Base-by-base conservation (phyloP, 2,329 filamentous ascomycete species). In the Berkeleyomyces rouxiae region DNA sequence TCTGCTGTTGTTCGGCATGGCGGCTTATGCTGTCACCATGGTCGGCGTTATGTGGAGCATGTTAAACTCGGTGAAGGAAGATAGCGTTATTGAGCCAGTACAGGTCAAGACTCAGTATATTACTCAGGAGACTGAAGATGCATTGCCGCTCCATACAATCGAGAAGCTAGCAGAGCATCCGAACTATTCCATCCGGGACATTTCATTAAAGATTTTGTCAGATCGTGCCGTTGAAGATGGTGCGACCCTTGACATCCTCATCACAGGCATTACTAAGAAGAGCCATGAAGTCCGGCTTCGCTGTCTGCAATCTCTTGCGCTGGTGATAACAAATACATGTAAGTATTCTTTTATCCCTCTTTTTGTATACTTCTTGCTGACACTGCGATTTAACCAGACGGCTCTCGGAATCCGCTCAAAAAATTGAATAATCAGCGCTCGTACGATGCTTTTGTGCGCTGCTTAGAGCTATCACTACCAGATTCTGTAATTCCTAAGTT, bases 121-220 rank as follows among this genome's bases (percentile, higher is more conserved):
- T 66, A 87, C 83, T 11, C 84, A 90, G 70, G 83, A 86, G 33
- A 88, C 85, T 1, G 86, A 90, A 69, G 86, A 90, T 69, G 81
- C 85, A 1, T 76, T 90, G 49, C 81, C 83, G 64, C 70, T 83
- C 9, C 77, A 79, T 49, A 90, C 87, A 0, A 76, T 91, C 7
- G 77, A 83, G 60, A 86, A 82, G 66, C 78, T 91, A 3, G 75
- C 87, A 10, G 77, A 80, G 60, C 87, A 87, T 70, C 86, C 86
- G 65, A 92, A 85, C 71, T 85, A 82, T 68, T 81, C 86, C 23
- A 86, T 91, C 66, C 79, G 84, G 67, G 84, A 88, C 65, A 85
- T 86, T 63, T 82, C 84, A 9, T 78, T 78, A 65, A 81, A 79
- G 67, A 83, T 82, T 33, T 74, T 82, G 3, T 79, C 76, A 68